Evolutionary conservation across 2,329 filamentous ascomycete genomes (phyloP), one percentile per base, ranked within the genome.

Genomic region (Fusarium illudens): DNA sequence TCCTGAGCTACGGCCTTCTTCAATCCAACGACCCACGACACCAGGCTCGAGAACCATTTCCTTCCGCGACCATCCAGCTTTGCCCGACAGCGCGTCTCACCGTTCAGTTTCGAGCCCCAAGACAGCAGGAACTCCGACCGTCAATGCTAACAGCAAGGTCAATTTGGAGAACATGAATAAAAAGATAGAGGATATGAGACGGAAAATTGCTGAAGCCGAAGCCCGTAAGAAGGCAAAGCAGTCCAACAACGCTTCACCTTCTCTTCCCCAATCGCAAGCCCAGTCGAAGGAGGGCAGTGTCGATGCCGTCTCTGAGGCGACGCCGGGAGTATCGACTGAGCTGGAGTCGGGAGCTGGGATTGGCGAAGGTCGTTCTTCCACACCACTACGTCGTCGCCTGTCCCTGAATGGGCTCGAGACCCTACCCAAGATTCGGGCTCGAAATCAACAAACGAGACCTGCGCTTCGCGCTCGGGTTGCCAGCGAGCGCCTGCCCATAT

Each of bases 111-210:
- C 79, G 3, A 85, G 81, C 57, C 79, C 80, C 10, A 76, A 79
- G 36, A 72, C 79, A 2, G 75, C 64, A 32, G 75, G 74, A 60
- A 85, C 81, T 34, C 80, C 79, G 44, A 77, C 77, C 33, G 78
- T 70, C 65, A 65, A 79, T 58, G 71, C 72, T 32, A 75, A 79
- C 55, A 72, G 78, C 25, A 76, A 75, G 73, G 77, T 80, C 49
- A 80, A 85, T 60, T 73, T 88, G 20, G 78, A 81, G 44, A 79
- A 77, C 36, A 87, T 87, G 78, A 84, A 86, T 65, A 84, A 83
- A 58, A 83, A 86, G 66, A 90, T 91, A 30, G 85, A 89, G 70
- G 82, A 85, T 54, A 85, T 90, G 79, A 89, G 87, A 73, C 80
- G 81, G 32, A 84, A 80, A 67, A 89, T 89, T 70, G 86, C 86